Percentiles rank a stretch among this genome's conserved stretches.
These are phyloP conservation scores for Saccharomyces eubayanus DNA, from an alignment of 805 yeast genomes.

Conservation along the genomic window DNA sequence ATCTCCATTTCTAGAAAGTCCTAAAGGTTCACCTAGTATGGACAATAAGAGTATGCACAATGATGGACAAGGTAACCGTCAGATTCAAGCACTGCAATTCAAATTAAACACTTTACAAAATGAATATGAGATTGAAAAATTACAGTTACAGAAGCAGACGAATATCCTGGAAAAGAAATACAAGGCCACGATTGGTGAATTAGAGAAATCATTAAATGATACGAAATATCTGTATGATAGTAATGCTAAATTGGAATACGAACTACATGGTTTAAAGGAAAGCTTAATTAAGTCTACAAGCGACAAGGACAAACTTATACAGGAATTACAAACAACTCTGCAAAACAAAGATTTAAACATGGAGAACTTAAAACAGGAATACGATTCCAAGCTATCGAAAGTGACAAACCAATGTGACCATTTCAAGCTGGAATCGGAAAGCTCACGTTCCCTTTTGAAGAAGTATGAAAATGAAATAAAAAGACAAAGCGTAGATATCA, in stretches of 20 bases:
- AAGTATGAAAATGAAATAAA: constrained; percentile 22
- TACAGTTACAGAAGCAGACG: constrained; percentile 19
- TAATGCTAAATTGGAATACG: constrained; percentile 19
- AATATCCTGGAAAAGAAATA: constrained; percentile 27
- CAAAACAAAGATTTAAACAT: constrained; percentile 23
- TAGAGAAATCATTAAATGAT: constrained; percentile 29
- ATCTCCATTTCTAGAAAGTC: constrained; percentile 34
- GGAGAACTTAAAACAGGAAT: constrained; percentile 33
- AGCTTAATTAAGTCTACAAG: constrained; percentile 18
- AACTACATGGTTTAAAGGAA: constrained; percentile 15
- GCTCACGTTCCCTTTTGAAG: constrained; percentile 13
- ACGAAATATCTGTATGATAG: constrained; percentile 32
- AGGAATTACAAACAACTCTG: constrained; percentile 33
- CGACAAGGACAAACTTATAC: constrained; percentile 23
- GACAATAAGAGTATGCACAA: not conserved
- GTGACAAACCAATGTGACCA: constrained; percentile 12
- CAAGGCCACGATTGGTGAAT: constrained; percentile 24
- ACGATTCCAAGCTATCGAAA: constrained; percentile 17
- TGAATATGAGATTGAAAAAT: constrained; percentile 31
- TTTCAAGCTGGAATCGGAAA: constrained; percentile 12
- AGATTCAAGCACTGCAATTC: constrained; percentile 29
- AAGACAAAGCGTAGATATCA: constrained; percentile 17
- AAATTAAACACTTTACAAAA: constrained; percentile 32
- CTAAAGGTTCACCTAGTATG: constrained; percentile 12
- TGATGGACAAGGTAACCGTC: constrained; percentile 13